Evolutionary conservation across 306 rosid species (phyloP).

Genomic region (Corylus heterophylla): DNA sequence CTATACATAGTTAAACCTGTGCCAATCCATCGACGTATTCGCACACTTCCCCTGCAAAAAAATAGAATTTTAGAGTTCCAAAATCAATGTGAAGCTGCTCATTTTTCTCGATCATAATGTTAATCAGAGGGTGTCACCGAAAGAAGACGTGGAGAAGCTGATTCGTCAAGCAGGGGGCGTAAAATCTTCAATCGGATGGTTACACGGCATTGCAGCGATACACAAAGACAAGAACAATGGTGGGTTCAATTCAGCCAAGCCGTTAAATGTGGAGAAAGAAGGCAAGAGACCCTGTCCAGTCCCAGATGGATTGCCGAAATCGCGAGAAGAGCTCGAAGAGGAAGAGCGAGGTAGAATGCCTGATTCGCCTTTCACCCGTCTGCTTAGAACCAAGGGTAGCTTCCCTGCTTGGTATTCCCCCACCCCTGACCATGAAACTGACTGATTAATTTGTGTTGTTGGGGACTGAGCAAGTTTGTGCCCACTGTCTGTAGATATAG

Average conservation of each 20-base stretch:
- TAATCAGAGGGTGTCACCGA: constrained; percentile 65
- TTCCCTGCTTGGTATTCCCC: constrained; percentile 84
- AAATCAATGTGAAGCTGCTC: not conserved
- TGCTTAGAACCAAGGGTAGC: constrained; percentile 69
- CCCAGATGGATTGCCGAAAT: constrained; percentile 92
- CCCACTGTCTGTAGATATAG: not conserved
- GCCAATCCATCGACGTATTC: not conserved
- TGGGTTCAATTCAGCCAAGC: constrained; percentile 16
- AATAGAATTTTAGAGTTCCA: not conserved
- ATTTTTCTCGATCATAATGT: not conserved
- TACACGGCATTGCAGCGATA: constrained; percentile 61
- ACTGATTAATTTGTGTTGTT: constrained; percentile 33
- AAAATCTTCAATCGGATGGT: constrained; percentile 66
- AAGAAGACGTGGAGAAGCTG: constrained; percentile 67
- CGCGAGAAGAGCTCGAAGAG: constrained; percentile 63
- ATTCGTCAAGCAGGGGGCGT: constrained; percentile 70
- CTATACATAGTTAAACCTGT: not conserved
- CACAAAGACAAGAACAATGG: constrained; percentile 44
- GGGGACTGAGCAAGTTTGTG: constrained; percentile 1
- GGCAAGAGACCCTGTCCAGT: constrained; percentile 41
- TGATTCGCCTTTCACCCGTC: constrained; percentile 71
- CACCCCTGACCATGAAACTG: constrained; percentile 84
- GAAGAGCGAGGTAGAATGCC: constrained; percentile 73
- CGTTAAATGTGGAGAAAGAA: constrained; percentile 20
- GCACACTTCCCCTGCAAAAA: not conserved